Conservation (phyloP, 2,329 filamentous ascomycete species). For the Periconia macrospinosa region DNA sequence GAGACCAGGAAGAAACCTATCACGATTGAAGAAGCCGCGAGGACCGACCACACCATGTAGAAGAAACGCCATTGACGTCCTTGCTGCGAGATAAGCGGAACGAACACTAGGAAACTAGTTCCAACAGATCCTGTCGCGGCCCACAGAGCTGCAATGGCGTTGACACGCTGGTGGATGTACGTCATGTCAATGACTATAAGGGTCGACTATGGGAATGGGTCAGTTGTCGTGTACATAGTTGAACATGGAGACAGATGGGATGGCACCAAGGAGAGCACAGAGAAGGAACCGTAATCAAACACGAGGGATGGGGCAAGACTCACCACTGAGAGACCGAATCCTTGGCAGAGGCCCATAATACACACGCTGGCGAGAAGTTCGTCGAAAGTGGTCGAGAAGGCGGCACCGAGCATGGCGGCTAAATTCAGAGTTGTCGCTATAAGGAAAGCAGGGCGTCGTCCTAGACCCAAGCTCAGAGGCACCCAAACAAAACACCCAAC, state of each 20-base stretch:
- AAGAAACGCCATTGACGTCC: slow-evolving; percentile 36
- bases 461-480: slow-evolving; percentile 41
- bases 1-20: slow-evolving; percentile 37
- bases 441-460: slow-evolving; percentile 42
- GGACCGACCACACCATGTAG: slow-evolving; percentile 36
- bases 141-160: slow-evolving; percentile 40
- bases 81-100: slow-evolving; percentile 30
- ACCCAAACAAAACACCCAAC: slow-evolving; percentile 44
- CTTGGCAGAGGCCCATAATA: slow-evolving; percentile 39
- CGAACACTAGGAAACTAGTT: slow-evolving; percentile 22
- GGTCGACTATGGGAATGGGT: slow-evolving; percentile 25
- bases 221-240: not conserved
- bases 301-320: slow-evolving; percentile 8
- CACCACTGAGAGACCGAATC: slow-evolving; percentile 31
- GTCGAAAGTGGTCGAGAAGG: slow-evolving; percentile 25
- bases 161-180: slow-evolving; percentile 44
- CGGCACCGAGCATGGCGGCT: slow-evolving; percentile 30
- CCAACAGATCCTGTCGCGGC: slow-evolving; percentile 28
- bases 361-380: slow-evolving; percentile 32
- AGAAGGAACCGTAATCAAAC: too few relatives aligned
- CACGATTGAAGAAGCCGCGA: slow-evolving; percentile 25
- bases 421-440: slow-evolving; percentile 30
- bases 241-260: not conserved
- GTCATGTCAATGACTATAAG: slow-evolving; percentile 45
- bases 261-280: too few relatives aligned